Evolutionary conservation across 2,329 filamentous ascomycete species (phyloP), one percentile per base, ranked within the genome.

Genomic region (Ophiostoma australiae): DNA sequence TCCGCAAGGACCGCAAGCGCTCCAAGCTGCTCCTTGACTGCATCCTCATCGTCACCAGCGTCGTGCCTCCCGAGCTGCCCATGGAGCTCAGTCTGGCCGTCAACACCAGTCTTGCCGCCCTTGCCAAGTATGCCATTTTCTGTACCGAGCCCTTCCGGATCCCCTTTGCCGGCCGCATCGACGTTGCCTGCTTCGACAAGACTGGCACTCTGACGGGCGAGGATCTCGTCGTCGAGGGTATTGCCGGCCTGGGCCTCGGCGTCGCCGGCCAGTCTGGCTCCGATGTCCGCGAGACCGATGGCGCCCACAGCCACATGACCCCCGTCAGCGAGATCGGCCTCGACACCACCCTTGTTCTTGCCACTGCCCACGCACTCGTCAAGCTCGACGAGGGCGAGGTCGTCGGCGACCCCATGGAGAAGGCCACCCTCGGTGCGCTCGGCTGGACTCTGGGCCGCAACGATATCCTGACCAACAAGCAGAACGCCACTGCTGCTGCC

Each of bases 141-240:
- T 99, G 95, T 79, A 99, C 95, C 1, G 96, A 99, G 80, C 95
- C 95, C 37, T 99, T 99, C 88, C 90, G 95, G 71, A 99, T 99
- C 77, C 96, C 96, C 0, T 98, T 91, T 76, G 96, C 94, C 75
- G 95, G 95, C 41, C 92, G 95, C 74, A 91, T 99, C 72, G 96
- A 99, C 79, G 87, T 99, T 70, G 94, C 95, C 74, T 99, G 95
- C 82, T 99, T 99, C 75, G 95, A 99, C 81, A 99, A 99, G 85
- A 99, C 95, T 15, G 95, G 95, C 75, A 99, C 95, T 1, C 82
- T 99, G 72, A 99, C 95, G 52, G 95, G 95, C 68, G 95, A 99
- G 79, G 94, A 99, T 78, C 84, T 99, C 63, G 93, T 99, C 13
- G 95, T 99, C 27, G 94, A 99, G 78, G 95, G 95, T 77, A 94